Base-by-base conservation (phyloP, 176 grass and related monocot genomes). In the Leersia perrieri region DNA sequence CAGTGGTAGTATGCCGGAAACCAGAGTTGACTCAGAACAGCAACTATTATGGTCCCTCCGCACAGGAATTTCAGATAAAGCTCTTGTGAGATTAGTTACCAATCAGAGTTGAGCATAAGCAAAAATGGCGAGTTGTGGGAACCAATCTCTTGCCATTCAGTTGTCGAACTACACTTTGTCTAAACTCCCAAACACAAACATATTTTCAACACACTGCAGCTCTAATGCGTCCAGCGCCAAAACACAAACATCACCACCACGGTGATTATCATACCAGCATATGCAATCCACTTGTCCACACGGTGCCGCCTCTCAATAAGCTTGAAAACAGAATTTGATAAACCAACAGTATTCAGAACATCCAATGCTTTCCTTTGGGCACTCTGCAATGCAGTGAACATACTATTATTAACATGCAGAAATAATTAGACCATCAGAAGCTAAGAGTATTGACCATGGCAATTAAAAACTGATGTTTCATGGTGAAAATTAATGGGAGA, bases 361-460 rank as follows among this genome's bases (percentile, higher is more conserved):
- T 99, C 96, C 66, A 99, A 84, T 22, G 96, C 96, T 81, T 95
- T 99, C 89, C 96, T 93, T 90, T 99, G 96, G 31, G 93, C 90
- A 38, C 84, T 95, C 96, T 99, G 87, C 45, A 88, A 64, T 42
- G 14, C n/a, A 87, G 55, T 5, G 32, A 33, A 70, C 16, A 60
- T 16, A 32, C 18, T 44, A 77, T 1, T 72, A 36, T 72, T 76
- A 89, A 40, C 23, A 70, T 41, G 57, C 33, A 60, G 8, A 45
- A 10, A 33, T 63, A 41, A 31, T 60, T 70, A 25, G 38, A 33
- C 22, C 32, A 64, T 16, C 5, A 68, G 51, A 44, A 60, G 38
- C 22, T 1, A 72, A 76, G 9, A 44, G 3, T 10, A 80, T 65
- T 33, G 13, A 66, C 42, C 6, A 18, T 73, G 44, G 14, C 9